Percentiles rank a stretch among this genome's conserved stretches.
These are phyloP conservation scores for Nicotiana knightiana DNA, from an alignment of 257 asterid species.

Conservation along the genomic window DNA sequence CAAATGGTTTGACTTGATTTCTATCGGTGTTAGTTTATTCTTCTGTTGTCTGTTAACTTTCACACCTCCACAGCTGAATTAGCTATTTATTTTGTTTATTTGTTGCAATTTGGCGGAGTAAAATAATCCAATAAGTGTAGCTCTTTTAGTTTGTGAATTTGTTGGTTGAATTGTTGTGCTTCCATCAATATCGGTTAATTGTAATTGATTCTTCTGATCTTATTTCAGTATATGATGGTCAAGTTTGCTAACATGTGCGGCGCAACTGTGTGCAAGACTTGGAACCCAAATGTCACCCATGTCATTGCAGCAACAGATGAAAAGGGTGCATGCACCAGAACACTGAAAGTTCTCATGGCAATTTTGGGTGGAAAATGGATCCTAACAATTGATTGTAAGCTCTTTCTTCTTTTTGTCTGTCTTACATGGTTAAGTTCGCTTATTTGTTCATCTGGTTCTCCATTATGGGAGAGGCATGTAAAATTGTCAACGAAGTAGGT, in stretches of 20 bases:
- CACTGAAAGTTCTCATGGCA: conserved; percentile 85
- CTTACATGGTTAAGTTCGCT: not conserved
- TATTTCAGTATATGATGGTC: conserved; percentile 43
- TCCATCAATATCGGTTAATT: not conserved
- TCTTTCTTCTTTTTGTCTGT: not conserved
- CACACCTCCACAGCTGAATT: not conserved
- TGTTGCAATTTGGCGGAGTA: not conserved
- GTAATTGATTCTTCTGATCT: conserved; percentile 13
- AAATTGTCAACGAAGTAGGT: not conserved
- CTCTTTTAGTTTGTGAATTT: not conserved
- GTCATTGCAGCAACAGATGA: conserved; percentile 80
- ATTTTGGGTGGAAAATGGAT: conserved; percentile 82
- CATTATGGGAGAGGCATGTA: not conserved
- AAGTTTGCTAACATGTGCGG: conserved; percentile 53
- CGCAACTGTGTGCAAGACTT: conserved; percentile 61
- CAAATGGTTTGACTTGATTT: not conserved
- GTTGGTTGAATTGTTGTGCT: not conserved
- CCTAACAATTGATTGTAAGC: conserved; percentile 75
- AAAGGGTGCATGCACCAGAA: conserved; percentile 78
- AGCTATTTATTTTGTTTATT: not conserved
- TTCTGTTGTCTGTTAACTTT: not conserved
- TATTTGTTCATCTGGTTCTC: not conserved
- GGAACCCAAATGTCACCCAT: conserved; percentile 74
- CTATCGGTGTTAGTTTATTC: not conserved
- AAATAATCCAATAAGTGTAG: not conserved